These are phyloP conservation scores for Backusella psychrophila DNA, from an alignment of 192 early-diverging fungal genomes.

Conservation along the genomic window DNA sequence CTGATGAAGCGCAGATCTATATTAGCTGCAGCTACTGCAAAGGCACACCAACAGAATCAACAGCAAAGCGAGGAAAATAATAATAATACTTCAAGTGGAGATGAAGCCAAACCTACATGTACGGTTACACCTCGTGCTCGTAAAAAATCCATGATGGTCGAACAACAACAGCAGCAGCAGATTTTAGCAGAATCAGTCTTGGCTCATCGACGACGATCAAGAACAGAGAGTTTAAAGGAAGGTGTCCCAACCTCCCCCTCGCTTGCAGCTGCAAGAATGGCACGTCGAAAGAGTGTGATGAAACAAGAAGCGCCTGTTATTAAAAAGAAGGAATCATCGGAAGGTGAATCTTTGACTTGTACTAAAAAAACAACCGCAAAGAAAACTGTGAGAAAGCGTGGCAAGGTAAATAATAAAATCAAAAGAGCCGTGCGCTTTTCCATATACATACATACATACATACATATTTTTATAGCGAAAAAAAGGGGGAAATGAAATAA, in stretches of 20 bases:
- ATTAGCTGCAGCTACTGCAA: neutral
- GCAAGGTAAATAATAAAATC: constrained; percentile 22
- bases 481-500: neutral
- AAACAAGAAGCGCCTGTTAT: neutral
- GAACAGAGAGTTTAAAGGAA: constrained; percentile 31
- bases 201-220: constrained; percentile 9
- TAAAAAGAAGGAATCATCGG: neutral
- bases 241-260: constrained; percentile 25
- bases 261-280: constrained; percentile 9
- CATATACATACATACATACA: neutral
- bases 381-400: constrained; percentile 25
- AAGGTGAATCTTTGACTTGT: neutral
- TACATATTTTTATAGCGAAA: neutral
- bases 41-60: neutral
- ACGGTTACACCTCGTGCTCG: neutral
- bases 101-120: neutral
- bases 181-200: neutral
- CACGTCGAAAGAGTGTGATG: constrained; percentile 7
- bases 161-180: neutral
- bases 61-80: neutral
- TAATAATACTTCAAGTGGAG: neutral
- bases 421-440: constrained; percentile 1
- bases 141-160: neutral
- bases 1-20: neutral
- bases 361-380: neutral